Evolutionary conservation across 495 filamentous ascomycete species (phyloP).

Genomic region (Xylaria palmicola): DNA sequence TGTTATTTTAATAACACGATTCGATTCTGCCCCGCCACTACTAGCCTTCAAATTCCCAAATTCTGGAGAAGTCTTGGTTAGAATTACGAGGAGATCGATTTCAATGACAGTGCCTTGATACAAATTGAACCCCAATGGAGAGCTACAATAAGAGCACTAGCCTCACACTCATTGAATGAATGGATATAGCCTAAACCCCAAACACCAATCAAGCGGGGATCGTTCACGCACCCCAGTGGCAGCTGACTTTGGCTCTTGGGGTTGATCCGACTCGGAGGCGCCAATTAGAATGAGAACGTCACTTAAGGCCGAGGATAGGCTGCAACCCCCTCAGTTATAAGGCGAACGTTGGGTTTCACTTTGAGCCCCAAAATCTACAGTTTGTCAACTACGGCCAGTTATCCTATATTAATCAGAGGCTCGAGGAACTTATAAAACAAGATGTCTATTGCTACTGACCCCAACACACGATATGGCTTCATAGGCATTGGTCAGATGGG

Average conservation of each 20-base stretch:
- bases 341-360: neutral
- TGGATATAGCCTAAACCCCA: conserved; percentile 10
- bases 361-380: neutral
- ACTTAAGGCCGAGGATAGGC: neutral
- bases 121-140: neutral
- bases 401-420: neutral
- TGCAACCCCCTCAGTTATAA: neutral
- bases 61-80: neutral
- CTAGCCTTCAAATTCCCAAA: neutral
- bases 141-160: neutral
- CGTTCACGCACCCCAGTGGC: neutral
- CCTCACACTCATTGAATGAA: neutral
- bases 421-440: too few relatives aligned
- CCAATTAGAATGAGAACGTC: neutral
- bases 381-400: neutral
- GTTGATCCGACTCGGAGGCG: neutral
- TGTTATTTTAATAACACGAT: too few relatives aligned
- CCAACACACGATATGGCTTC: conserved; percentile 9
- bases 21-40: too few relatives aligned
- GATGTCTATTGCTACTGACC: conserved; percentile 3
- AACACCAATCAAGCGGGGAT: neutral
- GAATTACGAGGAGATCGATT: too few relatives aligned
- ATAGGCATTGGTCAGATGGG: conserved; percentile 29
- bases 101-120: neutral
- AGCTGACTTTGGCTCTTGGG: neutral